These are phyloP conservation scores for Neonectria coccinea DNA, from an alignment of 2,329 filamentous ascomycete species.

Conservation along the genomic window DNA sequence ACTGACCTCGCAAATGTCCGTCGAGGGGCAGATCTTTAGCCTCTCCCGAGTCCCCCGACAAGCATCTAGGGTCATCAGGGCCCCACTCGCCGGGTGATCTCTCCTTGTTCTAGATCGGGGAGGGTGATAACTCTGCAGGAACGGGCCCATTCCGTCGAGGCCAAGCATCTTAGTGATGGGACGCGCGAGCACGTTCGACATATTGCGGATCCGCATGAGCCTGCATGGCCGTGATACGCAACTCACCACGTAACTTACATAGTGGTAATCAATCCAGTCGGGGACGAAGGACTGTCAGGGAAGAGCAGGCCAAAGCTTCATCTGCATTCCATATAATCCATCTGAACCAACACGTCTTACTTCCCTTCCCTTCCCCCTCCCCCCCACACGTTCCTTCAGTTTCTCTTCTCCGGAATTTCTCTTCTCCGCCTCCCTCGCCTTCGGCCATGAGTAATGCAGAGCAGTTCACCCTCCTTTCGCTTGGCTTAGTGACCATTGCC, in stretches of 20 bases:
- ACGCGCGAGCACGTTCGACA: not conserved
- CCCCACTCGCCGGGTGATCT: not conserved
- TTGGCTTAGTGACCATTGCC: conserved; percentile 36
- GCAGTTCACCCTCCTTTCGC: conserved; percentile 37
- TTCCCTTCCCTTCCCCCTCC: not conserved
- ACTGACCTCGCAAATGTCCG: not conserved
- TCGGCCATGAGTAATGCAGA: conserved; percentile 39
- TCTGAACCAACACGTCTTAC: not conserved
- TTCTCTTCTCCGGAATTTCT: not conserved
- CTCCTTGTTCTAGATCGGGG: not conserved
- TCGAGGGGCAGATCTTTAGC: not conserved
- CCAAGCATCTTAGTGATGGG: not conserved
- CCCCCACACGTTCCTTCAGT: not conserved
- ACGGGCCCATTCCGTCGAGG: not conserved
- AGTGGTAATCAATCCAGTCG: not conserved
- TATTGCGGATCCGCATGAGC: not conserved
- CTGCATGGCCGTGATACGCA: not conserved
- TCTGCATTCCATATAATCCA: not conserved
- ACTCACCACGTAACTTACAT: not conserved
- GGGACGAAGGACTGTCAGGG: not conserved
- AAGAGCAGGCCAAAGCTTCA: not conserved
- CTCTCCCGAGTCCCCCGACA: not conserved
- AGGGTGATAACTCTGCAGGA: not conserved
- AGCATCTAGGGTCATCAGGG: not conserved
- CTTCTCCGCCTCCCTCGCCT: not conserved